phyloP scores from a whole-genome alignment of 1,284 basidiomycete genomes.

The Pisolithus thermaeus region DNA sequence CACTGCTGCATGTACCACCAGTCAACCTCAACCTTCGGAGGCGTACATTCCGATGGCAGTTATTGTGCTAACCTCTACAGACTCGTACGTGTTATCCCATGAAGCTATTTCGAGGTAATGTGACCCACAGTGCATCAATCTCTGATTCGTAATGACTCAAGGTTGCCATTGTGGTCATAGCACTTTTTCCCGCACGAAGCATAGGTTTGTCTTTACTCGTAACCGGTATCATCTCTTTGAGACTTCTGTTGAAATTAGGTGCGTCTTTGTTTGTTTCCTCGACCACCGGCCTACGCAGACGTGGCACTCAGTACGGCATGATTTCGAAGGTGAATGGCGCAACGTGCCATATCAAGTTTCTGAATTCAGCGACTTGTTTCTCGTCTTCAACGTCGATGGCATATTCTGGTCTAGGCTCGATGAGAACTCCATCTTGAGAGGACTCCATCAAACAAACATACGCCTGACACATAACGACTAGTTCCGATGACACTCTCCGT shows the following conservation, averaged over 20 bases:
- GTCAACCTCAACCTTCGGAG: conserved; percentile 22
- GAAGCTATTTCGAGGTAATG: not conserved
- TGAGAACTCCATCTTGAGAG: conserved; percentile 21
- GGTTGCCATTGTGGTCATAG: conserved; percentile 17
- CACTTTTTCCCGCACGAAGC: conserved; percentile 20
- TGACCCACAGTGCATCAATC: conserved; percentile 19
- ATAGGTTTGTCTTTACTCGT: conserved; percentile 15
- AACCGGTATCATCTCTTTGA: conserved; percentile 27
- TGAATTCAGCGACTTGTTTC: conserved; percentile 13
- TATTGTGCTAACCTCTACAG: conserved; percentile 18
- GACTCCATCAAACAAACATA: conserved; percentile 21
- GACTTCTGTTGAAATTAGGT: conserved; percentile 25
- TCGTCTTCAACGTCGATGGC: conserved; percentile 17
- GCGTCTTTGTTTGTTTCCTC: conserved; percentile 23
- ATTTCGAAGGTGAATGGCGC: not conserved
- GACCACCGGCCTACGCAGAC: not conserved
- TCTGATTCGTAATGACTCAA: conserved; percentile 20
- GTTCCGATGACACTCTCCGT: conserved; percentile 15
- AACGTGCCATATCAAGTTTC: conserved; percentile 24
- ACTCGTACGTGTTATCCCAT: conserved; percentile 13
- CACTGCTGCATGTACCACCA: conserved; percentile 17
- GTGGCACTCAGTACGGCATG: not conserved
- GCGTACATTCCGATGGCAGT: conserved; percentile 21
- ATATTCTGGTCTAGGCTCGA: conserved; percentile 20
- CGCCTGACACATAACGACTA: conserved; percentile 7